Base-by-base conservation (phyloP, 2,329 filamentous ascomycete species). In the Zymoseptoria brevis region DNA sequence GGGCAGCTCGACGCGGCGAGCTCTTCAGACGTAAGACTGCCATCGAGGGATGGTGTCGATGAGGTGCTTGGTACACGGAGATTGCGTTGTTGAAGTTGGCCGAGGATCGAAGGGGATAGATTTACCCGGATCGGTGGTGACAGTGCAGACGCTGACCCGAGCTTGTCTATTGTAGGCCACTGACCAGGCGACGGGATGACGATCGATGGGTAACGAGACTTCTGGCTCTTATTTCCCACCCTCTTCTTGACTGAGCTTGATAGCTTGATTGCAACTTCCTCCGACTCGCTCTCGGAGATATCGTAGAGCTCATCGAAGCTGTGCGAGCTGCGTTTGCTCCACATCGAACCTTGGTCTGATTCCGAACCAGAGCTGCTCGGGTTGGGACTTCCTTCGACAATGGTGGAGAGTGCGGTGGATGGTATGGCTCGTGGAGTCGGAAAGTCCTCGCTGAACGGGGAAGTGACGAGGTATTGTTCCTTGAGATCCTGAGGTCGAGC, bases 301-400 rank as follows among this genome's bases (percentile, higher is more conserved):
- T 94, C 89, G 73, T 96, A 96, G 54, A 96, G 77, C 68, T 95
- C 90, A 74, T 96, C 89, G 68, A 93, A 93, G 64, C 90, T 87
- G 63, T 81, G 81, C 67, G 84, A 83, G 65, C 87, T 87, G 72
- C 81, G 78, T 67, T 84, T 79, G 61, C 74, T 86, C 88, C 87
- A 86, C 63, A 70, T 62, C 4, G 71, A 73, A 53, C 69, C 70
- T 13, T 64, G 60, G 51, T 72, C 71, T 19, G 71, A 72, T 13
- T 68, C 67, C 2, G 64, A 62, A 49, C 85, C 81, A 58, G 85
- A 78, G 69, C 83, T 80, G 59, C 62, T 61, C 53, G 84, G 83
- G 54, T 83, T 84, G 48, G 84, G 78, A 69, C 87, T 80, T 70
- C 85, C 86, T 72, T 66, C 60, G 9, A 65, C 58, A 19, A 63